Conservation (phyloP, 1,139 yeast species). For the Candida tetrigidarum region DNA sequence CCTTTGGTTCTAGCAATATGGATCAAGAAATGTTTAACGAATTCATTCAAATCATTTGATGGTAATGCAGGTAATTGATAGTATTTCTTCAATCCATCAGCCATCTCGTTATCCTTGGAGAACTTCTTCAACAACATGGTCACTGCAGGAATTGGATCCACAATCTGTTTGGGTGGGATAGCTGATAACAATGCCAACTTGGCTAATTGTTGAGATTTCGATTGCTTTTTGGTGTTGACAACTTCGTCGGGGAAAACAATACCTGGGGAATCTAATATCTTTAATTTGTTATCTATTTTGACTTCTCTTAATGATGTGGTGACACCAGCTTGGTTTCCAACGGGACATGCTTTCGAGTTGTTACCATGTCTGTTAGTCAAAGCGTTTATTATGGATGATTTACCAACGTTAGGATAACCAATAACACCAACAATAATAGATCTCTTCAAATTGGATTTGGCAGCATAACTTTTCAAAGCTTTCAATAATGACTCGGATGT, state of each 20-base stretch:
- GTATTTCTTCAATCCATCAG: slow-evolving; percentile 70
- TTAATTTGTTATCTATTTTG: slow-evolving; percentile 87
- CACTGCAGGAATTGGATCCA: slow-evolving; percentile 86
- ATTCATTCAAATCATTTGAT: slow-evolving; percentile 62
- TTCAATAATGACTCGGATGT: slow-evolving; percentile 79
- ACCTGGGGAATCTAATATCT: slow-evolving; percentile 94
- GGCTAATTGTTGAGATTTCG: slow-evolving; percentile 75
- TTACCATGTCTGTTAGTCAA: slow-evolving; percentile 81
- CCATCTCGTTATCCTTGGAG: slow-evolving; percentile 71
- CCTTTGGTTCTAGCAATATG: slow-evolving; percentile 95
- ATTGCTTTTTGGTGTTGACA: slow-evolving; percentile 44
- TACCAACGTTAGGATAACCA: slow-evolving; percentile 94
- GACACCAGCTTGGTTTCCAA: slow-evolving; percentile 97
- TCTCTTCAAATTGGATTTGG: slow-evolving; percentile 82
- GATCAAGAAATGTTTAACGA: slow-evolving; percentile 81
- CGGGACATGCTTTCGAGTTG: slow-evolving; percentile 81
- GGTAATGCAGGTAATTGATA: slow-evolving; percentile 88
- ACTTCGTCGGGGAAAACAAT: slow-evolving; percentile 88
- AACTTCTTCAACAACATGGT: slow-evolving; percentile 76
- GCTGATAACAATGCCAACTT: slow-evolving; percentile 89
- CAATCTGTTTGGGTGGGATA: slow-evolving; percentile 83
- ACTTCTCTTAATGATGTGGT: slow-evolving; percentile 92
- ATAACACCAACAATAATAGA: slow-evolving; percentile 95
- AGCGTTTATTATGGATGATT: slow-evolving; percentile 92
- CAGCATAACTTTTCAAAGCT: slow-evolving; percentile 85